Evolutionary conservation across 208 protist genomes (phyloP).

Genomic region (Porcisia deanei): DNA sequence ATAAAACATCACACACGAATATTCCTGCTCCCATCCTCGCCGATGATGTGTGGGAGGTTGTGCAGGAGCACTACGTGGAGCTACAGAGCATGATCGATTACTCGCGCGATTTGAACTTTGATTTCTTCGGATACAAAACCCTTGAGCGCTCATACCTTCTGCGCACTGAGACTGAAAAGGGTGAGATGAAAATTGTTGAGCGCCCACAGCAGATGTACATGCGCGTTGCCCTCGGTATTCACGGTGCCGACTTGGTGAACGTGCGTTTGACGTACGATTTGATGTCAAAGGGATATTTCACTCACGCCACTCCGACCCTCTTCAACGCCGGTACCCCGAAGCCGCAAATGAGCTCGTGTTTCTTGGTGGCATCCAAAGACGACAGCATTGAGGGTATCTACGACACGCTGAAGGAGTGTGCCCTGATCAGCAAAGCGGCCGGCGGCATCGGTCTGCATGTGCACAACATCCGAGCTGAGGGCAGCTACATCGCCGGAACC

Average conservation of each 20-base stretch:
- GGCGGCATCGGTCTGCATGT: slow-evolving; percentile 98
- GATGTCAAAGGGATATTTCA: slow-evolving; percentile 95
- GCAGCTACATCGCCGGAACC: slow-evolving; percentile 98
- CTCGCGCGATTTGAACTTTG: slow-evolving; percentile 95
- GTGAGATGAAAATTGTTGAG: slow-evolving; percentile 92
- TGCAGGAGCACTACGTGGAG: slow-evolving; percentile 73
- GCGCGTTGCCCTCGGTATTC: slow-evolving; percentile 98
- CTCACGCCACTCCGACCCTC: slow-evolving; percentile 98
- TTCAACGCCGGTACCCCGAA: slow-evolving; percentile 97
- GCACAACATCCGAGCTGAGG: slow-evolving; percentile 96
- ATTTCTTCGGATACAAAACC: slow-evolving; percentile 99
- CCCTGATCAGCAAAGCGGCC: slow-evolving; percentile 97
- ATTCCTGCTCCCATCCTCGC: slow-evolving; percentile 91
- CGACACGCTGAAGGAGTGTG: slow-evolving; percentile 98
- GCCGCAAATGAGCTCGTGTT: slow-evolving; percentile 98
- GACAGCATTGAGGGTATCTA: slow-evolving; percentile 99
- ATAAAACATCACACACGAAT: slow-evolving; percentile 85
- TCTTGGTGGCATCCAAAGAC: slow-evolving; percentile 98
- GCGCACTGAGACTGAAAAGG: slow-evolving; percentile 78
- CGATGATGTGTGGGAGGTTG: slow-evolving; percentile 92
- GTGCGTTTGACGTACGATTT: slow-evolving; percentile 97
- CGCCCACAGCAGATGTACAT: slow-evolving; percentile 99
- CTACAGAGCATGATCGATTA: slow-evolving; percentile 95
- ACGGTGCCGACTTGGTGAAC: slow-evolving; percentile 90
- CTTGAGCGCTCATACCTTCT: slow-evolving; percentile 99